A percentile compares a stretch with the other conserved stretches of the same genome.
phyloP scores from a whole-genome alignment of 129 eudicot species.

The Deinandra increscens region DNA sequence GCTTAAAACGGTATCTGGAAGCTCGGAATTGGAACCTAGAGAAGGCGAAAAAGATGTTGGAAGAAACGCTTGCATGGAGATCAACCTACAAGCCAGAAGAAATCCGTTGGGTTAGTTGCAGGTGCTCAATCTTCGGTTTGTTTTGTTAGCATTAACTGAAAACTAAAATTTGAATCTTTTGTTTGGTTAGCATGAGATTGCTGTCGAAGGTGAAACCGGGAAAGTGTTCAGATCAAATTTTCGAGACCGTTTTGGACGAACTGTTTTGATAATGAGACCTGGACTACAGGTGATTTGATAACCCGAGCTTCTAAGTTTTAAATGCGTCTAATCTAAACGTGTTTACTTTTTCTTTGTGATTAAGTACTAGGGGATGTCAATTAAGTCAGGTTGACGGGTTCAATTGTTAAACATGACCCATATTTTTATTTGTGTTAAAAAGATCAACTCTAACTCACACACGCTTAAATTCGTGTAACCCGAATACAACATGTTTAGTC shows the following conservation, averaged over 20 bases:
- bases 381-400: too few relatives aligned
- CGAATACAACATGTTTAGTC: too few relatives aligned
- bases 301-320: not conserved
- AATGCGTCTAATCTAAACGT: not conserved
- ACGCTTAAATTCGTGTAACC: too few relatives aligned
- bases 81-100: conserved; percentile 75
- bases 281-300: conserved; percentile 64
- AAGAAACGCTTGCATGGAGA: conserved; percentile 76
- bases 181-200: conserved; percentile 64
- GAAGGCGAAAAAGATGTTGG: conserved; percentile 83
- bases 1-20: conserved; percentile 69
- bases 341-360: too few relatives aligned
- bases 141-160: not conserved
- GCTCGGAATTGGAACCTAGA: conserved; percentile 86
- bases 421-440: too few relatives aligned
- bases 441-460: too few relatives aligned
- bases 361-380: too few relatives aligned
- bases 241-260: conserved; percentile 77
- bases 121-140: not conserved
- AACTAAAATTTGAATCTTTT: conserved; percentile 11
- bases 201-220: conserved; percentile 89
- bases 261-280: conserved; percentile 78
- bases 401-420: too few relatives aligned
- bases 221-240: conserved; percentile 76
- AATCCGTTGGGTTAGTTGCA: conserved; percentile 72